phyloP scores from a whole-genome alignment of 345 rosid genomes.

The Limnanthes douglasii region DNA sequence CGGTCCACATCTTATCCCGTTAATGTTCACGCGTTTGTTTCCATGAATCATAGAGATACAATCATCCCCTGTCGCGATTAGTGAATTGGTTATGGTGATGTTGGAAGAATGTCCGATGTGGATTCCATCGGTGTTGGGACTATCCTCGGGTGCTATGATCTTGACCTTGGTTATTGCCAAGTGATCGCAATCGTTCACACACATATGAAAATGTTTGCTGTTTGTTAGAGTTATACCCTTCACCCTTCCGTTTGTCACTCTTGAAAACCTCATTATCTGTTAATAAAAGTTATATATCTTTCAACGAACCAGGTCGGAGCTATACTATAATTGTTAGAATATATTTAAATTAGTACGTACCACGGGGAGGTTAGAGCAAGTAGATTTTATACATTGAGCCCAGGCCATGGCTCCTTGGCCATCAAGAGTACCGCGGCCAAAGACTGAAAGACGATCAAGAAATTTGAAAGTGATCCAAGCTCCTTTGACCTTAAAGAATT shows the following conservation, averaged over 20 bases:
- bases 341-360: not conserved
- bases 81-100: too few relatives aligned
- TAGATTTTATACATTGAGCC: not conserved
- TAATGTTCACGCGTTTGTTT: constrained; percentile 31
- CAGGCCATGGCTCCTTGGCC: not conserved
- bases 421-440: not conserved
- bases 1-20: constrained; percentile 36
- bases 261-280: not conserved
- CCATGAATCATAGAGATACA: too few relatives aligned
- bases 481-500: not conserved
- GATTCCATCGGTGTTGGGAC: constrained; percentile 69
- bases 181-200: not conserved
- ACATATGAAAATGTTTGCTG: not conserved
- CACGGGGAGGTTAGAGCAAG: not conserved
- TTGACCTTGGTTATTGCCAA: constrained; percentile 10
- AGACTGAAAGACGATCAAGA: not conserved
- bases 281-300: too few relatives aligned
- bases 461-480: not conserved
- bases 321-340: not conserved
- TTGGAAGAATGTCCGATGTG: constrained; percentile 33
- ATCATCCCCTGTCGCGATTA: too few relatives aligned
- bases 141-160: constrained; percentile 32
- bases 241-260: not conserved
- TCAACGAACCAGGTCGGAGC: not conserved
- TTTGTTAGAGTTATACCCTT: not conserved